A percentile compares a stretch with the other conserved stretches of the same genome.
Evolutionary conservation across 2,329 filamentous ascomycete genomes (phyloP).

Genomic region (Magnaporthiopsis incrustans): DNA sequence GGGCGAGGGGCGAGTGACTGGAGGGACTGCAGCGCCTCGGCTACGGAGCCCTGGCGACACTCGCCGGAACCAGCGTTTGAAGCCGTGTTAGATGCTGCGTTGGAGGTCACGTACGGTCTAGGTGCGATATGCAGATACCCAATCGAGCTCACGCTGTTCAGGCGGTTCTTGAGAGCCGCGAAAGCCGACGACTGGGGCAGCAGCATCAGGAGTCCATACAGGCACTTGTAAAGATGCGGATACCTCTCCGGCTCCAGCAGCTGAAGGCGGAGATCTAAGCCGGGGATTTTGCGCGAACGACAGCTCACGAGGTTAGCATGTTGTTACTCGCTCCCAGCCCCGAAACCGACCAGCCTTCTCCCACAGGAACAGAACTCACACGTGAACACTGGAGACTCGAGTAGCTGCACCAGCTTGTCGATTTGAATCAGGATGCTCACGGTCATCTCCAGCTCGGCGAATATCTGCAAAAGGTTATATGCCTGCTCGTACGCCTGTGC

Average conservation of each 20-base stretch:
- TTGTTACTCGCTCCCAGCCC: too few relatives aligned
- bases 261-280: constrained; percentile 79
- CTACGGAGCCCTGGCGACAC: constrained; percentile 24
- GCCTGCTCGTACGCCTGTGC: constrained; percentile 98
- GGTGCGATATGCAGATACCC: constrained; percentile 83
- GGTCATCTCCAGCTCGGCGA: constrained; percentile 96
- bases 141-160: constrained; percentile 96
- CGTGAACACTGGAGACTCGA: constrained; percentile 96
- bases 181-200: constrained; percentile 97
- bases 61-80: constrained; percentile 9
- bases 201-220: constrained; percentile 95
- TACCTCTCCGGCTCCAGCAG: constrained; percentile 92
- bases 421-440: constrained; percentile 98
- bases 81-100: background rate
- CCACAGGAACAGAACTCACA: constrained; percentile 51
- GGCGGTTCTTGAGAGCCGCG: constrained; percentile 87
- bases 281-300: constrained; percentile 9
- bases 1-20: constrained; percentile 11
- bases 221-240: constrained; percentile 92
- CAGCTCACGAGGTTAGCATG: background rate
- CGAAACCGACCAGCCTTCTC: background rate
- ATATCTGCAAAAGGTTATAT: constrained; percentile 91
- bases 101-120: constrained; percentile 55
- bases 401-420: constrained; percentile 91
- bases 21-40: constrained; percentile 22